Evolutionary conservation across 140 eudicot genomes (phyloP), one percentile per base, ranked within the genome.

Genomic region (Bidens hawaiensis): DNA sequence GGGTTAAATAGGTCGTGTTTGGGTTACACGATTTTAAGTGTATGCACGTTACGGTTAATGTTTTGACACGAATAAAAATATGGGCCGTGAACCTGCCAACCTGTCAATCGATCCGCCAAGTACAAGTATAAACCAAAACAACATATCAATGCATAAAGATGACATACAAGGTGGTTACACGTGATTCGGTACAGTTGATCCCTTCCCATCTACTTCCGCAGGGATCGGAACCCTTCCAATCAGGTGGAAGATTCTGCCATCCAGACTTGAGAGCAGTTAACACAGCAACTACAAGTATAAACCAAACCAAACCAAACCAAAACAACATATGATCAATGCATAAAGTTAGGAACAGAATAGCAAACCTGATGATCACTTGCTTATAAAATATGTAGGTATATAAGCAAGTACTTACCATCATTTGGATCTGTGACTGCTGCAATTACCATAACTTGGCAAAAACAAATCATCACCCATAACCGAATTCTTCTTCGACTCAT

Each of bases 151-250:
- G n/a, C n/a, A n/a, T n/a, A n/a, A n/a, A n/a, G n/a, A n/a, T n/a
- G n/a, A 83, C 84, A 73, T 80, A 93, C 96, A 93, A 64, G 46
- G 79, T 24, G 71, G 81, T 83, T 40, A 93, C 93, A 25, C 81
- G 87, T 30, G 94, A 76, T 70, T 66, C 67, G 9, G 72, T 79
- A 73, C 99, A 93, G 31, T 36, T 69, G 60, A 93, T 62, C 53
- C 99, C 99, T 19, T 81, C 95, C 96, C 99, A 93, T 6, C 66
- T 63, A 49, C 76, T 70, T 50, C 81, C 93, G 57, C 99, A 93
- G 13, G 99, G 99, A 83, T 93, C 96, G 25, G 73, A 24, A 15
- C 94, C 94, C 3, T 7, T 76, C 99, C 99, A 93, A 68, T 76
- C 75, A 8, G 85, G 83, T 52, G 99, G 99, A 51, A 86, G 61